Evolutionary conservation across 768 basidiomycete genomes (phyloP).

Genomic region (Boletus bicolor): DNA sequence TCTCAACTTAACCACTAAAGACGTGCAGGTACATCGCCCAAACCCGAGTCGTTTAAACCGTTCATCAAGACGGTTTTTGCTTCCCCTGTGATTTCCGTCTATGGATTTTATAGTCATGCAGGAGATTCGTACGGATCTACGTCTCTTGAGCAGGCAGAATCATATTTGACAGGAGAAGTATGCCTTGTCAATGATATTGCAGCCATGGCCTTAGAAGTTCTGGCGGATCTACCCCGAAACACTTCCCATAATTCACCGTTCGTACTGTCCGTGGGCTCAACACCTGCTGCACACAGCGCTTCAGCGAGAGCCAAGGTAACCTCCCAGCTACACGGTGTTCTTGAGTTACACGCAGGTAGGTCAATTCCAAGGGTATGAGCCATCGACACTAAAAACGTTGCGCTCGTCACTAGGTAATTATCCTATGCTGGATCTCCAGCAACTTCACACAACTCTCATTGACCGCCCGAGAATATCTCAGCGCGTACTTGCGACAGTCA

Average conservation of each 20-base stretch:
- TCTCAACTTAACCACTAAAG: slow-evolving; percentile 37
- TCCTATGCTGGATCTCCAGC: slow-evolving; percentile 80
- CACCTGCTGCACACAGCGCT: slow-evolving; percentile 82
- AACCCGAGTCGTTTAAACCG: slow-evolving; percentile 50
- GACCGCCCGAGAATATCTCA: slow-evolving; percentile 56
- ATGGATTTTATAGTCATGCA: slow-evolving; percentile 83
- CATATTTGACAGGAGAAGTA: slow-evolving; percentile 67
- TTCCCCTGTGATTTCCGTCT: slow-evolving; percentile 58
- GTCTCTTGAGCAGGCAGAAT: slow-evolving; percentile 59
- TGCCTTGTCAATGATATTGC: slow-evolving; percentile 67
- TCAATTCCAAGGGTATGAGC: background rate
- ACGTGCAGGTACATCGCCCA: slow-evolving; percentile 66
- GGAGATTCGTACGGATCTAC: slow-evolving; percentile 77
- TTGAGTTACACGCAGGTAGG: slow-evolving; percentile 77
- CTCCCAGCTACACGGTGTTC: slow-evolving; percentile 49
- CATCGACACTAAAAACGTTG: background rate
- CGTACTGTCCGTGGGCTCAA: slow-evolving; percentile 80
- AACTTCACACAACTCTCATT: slow-evolving; percentile 70
- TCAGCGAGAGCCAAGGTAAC: slow-evolving; percentile 48
- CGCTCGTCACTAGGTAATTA: slow-evolving; percentile 59
- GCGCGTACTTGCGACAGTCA: slow-evolving; percentile 64
- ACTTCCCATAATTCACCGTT: slow-evolving; percentile 46
- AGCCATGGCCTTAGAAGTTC: slow-evolving; percentile 46
- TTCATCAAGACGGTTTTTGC: slow-evolving; percentile 52
- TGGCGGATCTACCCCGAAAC: slow-evolving; percentile 36